A percentile compares a stretch with the other conserved stretches of the same genome.
These are phyloP conservation scores for Kurtzmaniella natalensis DNA, from an alignment of 1,139 yeast species.

Conservation along the genomic window DNA sequence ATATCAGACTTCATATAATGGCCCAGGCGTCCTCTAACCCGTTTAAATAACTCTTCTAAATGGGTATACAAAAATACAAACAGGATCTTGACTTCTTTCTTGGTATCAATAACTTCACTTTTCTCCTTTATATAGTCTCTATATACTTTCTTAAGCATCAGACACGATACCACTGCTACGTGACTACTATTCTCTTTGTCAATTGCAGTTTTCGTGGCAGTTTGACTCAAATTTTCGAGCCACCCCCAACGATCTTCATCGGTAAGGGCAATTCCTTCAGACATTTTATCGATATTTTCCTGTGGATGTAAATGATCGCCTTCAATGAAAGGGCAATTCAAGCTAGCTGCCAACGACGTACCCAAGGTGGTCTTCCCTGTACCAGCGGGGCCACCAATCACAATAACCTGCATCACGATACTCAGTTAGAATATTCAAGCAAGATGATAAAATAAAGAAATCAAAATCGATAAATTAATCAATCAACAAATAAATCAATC, in stretches of 20 bases:
- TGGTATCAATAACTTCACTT: slow-evolving; percentile 37
- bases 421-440: too few species aligned
- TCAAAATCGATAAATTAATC: background rate
- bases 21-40: slow-evolving; percentile 59
- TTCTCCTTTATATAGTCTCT: slow-evolving; percentile 51
- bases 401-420: slow-evolving; percentile 20
- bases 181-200: slow-evolving; percentile 21
- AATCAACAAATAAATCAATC: too few species aligned
- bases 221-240: slow-evolving; percentile 52
- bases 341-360: slow-evolving; percentile 38
- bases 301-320: slow-evolving; percentile 81
- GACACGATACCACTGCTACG: slow-evolving; percentile 67
- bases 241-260: slow-evolving; percentile 94
- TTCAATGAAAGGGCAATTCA: slow-evolving; percentile 61
- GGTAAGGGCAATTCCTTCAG: slow-evolving; percentile 68
- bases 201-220: slow-evolving; percentile 32
- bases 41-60: slow-evolving; percentile 51
- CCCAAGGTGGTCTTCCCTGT: slow-evolving; percentile 88
- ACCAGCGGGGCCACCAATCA: slow-evolving; percentile 89
- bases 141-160: slow-evolving; percentile 72
- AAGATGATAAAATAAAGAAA: too few species aligned
- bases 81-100: slow-evolving; percentile 10
- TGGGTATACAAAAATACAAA: slow-evolving; percentile 68
- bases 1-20: slow-evolving; percentile 86
- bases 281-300: slow-evolving; percentile 77